Evolutionary conservation across 257 asterid genomes (phyloP).

Genomic region (Solanum microdontum): DNA sequence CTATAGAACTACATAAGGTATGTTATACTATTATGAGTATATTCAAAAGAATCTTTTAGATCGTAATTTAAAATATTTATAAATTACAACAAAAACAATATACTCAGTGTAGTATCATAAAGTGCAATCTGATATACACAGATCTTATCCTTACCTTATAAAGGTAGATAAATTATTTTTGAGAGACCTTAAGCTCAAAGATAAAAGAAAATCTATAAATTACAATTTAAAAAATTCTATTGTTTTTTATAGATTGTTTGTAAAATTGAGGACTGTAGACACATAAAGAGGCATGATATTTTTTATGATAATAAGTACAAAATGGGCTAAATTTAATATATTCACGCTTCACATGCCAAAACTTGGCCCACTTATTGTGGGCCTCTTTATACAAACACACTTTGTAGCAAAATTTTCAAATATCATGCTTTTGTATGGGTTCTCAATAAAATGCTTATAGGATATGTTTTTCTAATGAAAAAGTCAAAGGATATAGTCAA

Average conservation of each 20-base stretch:
- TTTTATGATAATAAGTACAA: not conserved
- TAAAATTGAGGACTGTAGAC: not conserved
- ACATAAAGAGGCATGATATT: not conserved
- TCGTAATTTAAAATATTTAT: not conserved
- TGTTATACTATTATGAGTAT: not conserved
- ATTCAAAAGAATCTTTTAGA: not conserved
- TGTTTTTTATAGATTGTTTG: not conserved
- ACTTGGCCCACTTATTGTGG: not conserved
- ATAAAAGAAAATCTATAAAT: not conserved
- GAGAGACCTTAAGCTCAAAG: not conserved
- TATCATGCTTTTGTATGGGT: not conserved
- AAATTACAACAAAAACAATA: not conserved
- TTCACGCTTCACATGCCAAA: not conserved
- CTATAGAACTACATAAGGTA: not conserved
- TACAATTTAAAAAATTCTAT: not conserved
- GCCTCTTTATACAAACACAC: not conserved
- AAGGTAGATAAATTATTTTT: not conserved
- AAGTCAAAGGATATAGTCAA: not conserved
- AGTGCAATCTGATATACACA: fast-evolving
- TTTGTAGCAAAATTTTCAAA: not conserved
- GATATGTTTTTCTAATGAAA: not conserved
- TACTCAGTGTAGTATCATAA: fast-evolving
- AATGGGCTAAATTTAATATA: not conserved
- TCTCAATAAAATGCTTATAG: not conserved
- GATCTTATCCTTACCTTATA: not conserved